phyloP scores from a whole-genome alignment of 2,329 filamentous ascomycete genomes.

The Sporothrix protearum region DNA sequence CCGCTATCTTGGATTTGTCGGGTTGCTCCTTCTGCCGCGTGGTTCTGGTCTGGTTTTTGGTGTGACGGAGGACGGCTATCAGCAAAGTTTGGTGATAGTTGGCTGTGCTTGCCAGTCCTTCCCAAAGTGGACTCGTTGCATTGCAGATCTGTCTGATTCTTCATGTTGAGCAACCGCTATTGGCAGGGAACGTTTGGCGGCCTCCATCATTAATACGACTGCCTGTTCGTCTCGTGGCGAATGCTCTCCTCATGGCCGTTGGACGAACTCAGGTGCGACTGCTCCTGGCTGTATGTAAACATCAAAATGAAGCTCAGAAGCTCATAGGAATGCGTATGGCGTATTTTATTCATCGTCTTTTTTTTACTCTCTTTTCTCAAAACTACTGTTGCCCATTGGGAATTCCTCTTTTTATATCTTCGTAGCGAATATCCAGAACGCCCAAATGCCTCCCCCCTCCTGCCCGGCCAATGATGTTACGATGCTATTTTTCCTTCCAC shows the following conservation, averaged over 20 bases:
- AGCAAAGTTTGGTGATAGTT: no score
- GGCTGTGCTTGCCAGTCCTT: neutral
- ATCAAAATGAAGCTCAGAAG: neutral
- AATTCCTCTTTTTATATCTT: neutral
- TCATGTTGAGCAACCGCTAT: neutral
- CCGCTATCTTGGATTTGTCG: neutral
- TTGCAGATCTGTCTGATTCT: neutral
- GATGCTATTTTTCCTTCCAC: neutral
- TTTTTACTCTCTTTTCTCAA: no score
- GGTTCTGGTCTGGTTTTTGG: neutral
- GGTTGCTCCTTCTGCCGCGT: conserved; percentile 6
- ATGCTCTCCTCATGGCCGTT: neutral
- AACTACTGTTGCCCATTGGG: neutral
- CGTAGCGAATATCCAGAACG: neutral
- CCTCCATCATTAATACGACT: neutral
- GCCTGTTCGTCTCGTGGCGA: neutral
- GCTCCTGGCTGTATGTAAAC: neutral
- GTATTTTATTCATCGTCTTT: neutral
- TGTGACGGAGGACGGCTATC: no score
- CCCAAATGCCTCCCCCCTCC: neutral
- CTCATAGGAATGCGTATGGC: neutral
- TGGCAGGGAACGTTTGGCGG: neutral
- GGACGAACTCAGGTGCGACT: neutral
- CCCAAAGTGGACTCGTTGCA: neutral
- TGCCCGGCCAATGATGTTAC: neutral